A percentile compares a stretch with the other conserved stretches of the same genome.
These are phyloP conservation scores for Vickermania spadyakhi DNA, from an alignment of 208 protist species.

Conservation along the genomic window DNA sequence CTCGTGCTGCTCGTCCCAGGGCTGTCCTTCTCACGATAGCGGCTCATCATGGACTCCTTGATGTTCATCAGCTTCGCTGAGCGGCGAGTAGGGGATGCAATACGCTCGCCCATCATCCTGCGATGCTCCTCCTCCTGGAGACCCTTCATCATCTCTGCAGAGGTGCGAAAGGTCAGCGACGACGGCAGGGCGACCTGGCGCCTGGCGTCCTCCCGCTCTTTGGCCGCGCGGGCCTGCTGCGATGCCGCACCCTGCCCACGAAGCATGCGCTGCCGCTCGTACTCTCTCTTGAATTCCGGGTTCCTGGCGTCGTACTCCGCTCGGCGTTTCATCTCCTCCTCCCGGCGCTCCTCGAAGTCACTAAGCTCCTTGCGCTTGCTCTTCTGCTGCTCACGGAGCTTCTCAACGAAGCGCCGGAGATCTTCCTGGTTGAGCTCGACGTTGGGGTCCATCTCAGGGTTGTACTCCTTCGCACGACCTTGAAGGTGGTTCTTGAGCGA, in stretches of 20 bases:
- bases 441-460: conserved; percentile 76
- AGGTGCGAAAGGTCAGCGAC: conserved; percentile 23
- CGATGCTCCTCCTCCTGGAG: conserved; percentile 34
- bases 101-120: conserved; percentile 17
- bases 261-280: conserved; percentile 36
- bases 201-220: conserved; percentile 1
- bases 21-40: conserved; percentile 26
- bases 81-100: background rate
- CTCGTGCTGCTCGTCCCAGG: background rate
- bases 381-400: conserved; percentile 34
- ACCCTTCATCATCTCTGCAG: conserved; percentile 34
- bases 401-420: conserved; percentile 74
- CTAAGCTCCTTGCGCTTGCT: conserved; percentile 21
- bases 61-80: conserved; percentile 6
- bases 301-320: conserved; percentile 74
- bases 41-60: conserved; percentile 32
- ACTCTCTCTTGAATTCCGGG: conserved; percentile 55
- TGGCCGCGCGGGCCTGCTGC: conserved; percentile 2
- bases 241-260: conserved; percentile 11
- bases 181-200: background rate
- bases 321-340: conserved; percentile 74
- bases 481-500: conserved; percentile 56
- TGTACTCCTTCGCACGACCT: conserved; percentile 43
- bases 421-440: conserved; percentile 70
- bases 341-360: conserved; percentile 61